These are phyloP conservation scores for Colletotrichum musae DNA, from an alignment of 2,329 filamentous ascomycete species.

Conservation along the genomic window DNA sequence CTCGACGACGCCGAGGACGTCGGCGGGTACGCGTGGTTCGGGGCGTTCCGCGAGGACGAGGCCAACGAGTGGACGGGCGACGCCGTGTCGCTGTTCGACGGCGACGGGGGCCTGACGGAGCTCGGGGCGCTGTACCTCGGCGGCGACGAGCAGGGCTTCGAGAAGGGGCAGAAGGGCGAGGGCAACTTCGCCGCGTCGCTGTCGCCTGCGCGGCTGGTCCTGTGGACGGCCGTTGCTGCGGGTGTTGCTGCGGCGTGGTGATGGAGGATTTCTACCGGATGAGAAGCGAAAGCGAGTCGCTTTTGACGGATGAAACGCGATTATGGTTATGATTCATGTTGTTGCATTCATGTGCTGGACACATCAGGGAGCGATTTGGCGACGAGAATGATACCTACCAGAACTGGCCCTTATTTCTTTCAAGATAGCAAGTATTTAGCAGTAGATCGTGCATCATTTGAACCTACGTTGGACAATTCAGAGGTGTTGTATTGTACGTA, in stretches of 20 bases:
- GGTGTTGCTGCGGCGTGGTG: conserved; percentile 3
- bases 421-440: neutral
- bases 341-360: neutral
- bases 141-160: conserved; percentile 55
- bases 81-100: conserved; percentile 54
- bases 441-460: too few relatives aligned
- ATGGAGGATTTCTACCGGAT: neutral
- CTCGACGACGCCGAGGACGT: conserved; percentile 53
- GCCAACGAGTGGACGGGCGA: conserved; percentile 58
- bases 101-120: conserved; percentile 54
- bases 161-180: conserved; percentile 46
- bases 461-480: too few relatives aligned
- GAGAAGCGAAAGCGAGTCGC: neutral
- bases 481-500: too few relatives aligned
- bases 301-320: neutral
- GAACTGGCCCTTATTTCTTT: neutral
- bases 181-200: conserved; percentile 19
- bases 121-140: conserved; percentile 56
- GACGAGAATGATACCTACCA: neutral
- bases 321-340: neutral
- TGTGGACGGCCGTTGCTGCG: neutral
- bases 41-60: conserved; percentile 54
- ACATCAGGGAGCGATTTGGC: neutral
- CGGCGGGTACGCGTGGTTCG: conserved; percentile 58
- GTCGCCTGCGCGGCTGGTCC: neutral